phyloP scores from a whole-genome alignment of 148 eudicot genomes.

The Rhododendron ferrugineum region DNA sequence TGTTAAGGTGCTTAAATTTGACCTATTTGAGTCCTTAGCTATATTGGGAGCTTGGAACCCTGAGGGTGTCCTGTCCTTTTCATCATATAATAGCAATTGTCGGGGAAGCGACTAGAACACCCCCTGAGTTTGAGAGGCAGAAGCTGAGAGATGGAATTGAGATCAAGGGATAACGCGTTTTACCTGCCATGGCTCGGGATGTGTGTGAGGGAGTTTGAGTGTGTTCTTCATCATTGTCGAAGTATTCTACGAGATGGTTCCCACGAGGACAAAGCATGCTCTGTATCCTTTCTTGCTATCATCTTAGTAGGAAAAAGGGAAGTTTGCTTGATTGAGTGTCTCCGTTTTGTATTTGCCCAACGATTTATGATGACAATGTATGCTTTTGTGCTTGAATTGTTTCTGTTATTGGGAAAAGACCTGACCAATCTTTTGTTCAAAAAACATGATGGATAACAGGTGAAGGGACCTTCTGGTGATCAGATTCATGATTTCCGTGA shows the following conservation, averaged over 20 bases:
- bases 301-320: neutral
- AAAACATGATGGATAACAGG: slow-evolving; percentile 38
- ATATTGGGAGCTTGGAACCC: neutral
- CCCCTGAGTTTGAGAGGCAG: neutral
- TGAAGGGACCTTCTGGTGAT: slow-evolving; percentile 72
- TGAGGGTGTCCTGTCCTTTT: neutral
- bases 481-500: slow-evolving; percentile 45
- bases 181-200: neutral
- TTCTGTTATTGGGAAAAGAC: neutral
- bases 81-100: neutral
- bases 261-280: neutral
- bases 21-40: neutral
- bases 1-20: neutral
- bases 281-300: neutral
- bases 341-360: neutral
- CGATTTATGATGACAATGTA: neutral
- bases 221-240: neutral
- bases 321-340: neutral
- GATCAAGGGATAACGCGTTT: neutral
- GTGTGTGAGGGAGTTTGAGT: neutral
- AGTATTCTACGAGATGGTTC: neutral
- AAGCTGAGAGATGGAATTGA: neutral
- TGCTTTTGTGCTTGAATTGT: neutral
- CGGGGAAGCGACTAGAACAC: neutral
- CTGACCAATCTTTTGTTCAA: neutral